These are phyloP conservation scores for Solanum pennellii DNA, from an alignment of 257 asterid genomes.

Conservation along the genomic window DNA sequence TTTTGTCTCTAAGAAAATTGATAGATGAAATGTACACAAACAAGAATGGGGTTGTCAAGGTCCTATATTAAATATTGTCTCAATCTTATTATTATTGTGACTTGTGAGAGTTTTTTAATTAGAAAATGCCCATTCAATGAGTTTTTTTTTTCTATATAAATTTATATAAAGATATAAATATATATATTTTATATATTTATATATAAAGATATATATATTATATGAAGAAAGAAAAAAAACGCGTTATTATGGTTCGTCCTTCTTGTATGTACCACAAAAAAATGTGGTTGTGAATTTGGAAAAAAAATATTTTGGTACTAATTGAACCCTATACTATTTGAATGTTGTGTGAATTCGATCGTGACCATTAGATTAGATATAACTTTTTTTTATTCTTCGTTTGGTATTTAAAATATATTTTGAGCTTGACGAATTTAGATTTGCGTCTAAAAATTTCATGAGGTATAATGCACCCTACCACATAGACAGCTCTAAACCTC, in stretches of 20 bases:
- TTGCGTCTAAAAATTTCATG: not conserved
- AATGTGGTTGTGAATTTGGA: not conserved
- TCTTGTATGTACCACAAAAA: not conserved
- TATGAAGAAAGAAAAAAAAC: not conserved
- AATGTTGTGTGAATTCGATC: not conserved
- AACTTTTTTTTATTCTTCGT: not conserved
- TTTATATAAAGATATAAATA: not conserved
- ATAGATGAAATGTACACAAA: not conserved
- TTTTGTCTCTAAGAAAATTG: not conserved
- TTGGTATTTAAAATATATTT: not conserved
- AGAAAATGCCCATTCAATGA: not conserved
- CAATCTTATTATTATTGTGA: not conserved
- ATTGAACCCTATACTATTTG: not conserved
- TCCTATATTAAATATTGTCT: not conserved
- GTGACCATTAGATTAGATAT: not conserved
- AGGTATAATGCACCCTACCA: not conserved
- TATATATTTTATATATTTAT: too few relatives aligned
- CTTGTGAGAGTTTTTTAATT: not conserved
- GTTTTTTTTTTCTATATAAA: not conserved
- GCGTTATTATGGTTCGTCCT: not conserved
- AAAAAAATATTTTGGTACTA: not conserved
- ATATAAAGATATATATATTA: not conserved
- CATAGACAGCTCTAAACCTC: not conserved
- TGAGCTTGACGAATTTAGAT: not conserved
- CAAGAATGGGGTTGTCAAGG: not conserved